Evolutionary conservation across 495 filamentous ascomycete species (phyloP).

Genomic region (Penicillium chermesinum): DNA sequence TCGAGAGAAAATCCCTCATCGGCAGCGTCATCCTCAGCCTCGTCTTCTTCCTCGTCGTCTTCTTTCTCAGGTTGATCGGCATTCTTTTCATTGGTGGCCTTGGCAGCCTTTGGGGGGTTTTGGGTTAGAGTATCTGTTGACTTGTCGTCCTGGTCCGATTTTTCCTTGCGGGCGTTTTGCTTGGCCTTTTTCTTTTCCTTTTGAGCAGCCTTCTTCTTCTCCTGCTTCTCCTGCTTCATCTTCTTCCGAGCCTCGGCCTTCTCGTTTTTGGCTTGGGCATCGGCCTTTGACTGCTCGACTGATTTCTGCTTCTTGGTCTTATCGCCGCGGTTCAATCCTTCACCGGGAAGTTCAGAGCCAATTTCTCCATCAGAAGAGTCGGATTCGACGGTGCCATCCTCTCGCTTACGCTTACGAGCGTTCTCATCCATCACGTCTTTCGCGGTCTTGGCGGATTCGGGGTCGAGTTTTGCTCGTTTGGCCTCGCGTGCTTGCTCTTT

Average conservation of each 20-base stretch:
- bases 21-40: slow-evolving; percentile 31
- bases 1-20: slow-evolving; percentile 45
- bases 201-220: slow-evolving; percentile 44
- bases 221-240: slow-evolving; percentile 44
- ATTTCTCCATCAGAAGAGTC: slow-evolving; percentile 43
- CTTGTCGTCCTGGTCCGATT: slow-evolving; percentile 38
- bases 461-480: slow-evolving; percentile 77
- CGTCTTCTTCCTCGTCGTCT: slow-evolving; percentile 29
- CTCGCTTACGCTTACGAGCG: slow-evolving; percentile 64
- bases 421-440: slow-evolving; percentile 84
- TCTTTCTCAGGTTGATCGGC: slow-evolving; percentile 20
- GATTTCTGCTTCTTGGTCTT: slow-evolving; percentile 34
- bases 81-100: slow-evolving; percentile 9
- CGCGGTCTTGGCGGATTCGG: slow-evolving; percentile 65
- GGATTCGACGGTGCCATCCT: slow-evolving; percentile 40
- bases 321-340: slow-evolving; percentile 36
- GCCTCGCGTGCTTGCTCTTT: slow-evolving; percentile 75
- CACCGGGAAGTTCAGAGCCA: slow-evolving; percentile 38
- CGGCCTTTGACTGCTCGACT: slow-evolving; percentile 24
- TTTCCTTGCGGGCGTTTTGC: slow-evolving; percentile 41
- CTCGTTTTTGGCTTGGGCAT: slow-evolving; percentile 26
- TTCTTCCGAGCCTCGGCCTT: slow-evolving; percentile 39
- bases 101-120: slow-evolving; percentile 11
- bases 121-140: slow-evolving; percentile 11
- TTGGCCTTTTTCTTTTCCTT: slow-evolving; percentile 47